A percentile compares a stretch with the other conserved stretches of the same genome.
Evolutionary conservation across 2,329 filamentous ascomycete genomes (phyloP).

Genomic region (Dryadomyces sulphureus): DNA sequence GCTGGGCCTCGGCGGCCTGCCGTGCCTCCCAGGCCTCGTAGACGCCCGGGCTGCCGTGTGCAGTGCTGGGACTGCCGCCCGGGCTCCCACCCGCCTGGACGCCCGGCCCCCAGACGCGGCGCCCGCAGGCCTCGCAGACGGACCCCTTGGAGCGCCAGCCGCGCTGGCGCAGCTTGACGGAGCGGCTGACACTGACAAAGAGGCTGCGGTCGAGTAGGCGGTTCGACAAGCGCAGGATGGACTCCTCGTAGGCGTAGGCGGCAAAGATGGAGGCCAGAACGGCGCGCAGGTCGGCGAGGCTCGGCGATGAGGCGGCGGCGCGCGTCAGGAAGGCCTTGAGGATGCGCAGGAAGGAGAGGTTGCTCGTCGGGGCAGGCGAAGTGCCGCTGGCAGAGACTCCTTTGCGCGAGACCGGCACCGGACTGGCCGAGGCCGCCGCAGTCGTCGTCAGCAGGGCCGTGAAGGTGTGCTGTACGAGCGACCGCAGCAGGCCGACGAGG

Average conservation of each 20-base stretch:
- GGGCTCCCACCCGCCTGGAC: constrained; percentile 23
- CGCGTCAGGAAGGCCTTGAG: constrained; percentile 76
- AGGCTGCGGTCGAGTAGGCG: constrained; percentile 76
- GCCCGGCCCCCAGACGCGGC: constrained; percentile 77
- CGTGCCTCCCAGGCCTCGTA: constrained; percentile 71
- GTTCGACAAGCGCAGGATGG: constrained; percentile 72
- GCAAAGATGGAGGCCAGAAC: constrained; percentile 85
- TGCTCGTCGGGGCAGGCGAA: constrained; percentile 22
- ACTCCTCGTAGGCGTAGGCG: constrained; percentile 90
- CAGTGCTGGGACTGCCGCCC: neutral
- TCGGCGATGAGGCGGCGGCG: constrained; percentile 69
- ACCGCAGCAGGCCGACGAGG: constrained; percentile 54
- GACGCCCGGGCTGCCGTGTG: constrained; percentile 35
- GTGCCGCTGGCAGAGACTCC: neutral
- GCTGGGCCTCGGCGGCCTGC: constrained; percentile 30
- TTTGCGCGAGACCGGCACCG: neutral
- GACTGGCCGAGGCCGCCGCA: neutral
- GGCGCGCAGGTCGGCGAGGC: constrained; percentile 68
- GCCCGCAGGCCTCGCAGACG: constrained; percentile 73
- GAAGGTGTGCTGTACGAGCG: constrained; percentile 78
- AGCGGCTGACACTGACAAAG: constrained; percentile 67
- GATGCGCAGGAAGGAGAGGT: constrained; percentile 75
- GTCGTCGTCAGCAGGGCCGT: constrained; percentile 56
- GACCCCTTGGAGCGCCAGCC: constrained; percentile 84
- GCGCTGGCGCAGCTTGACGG: constrained; percentile 58